Evolutionary conservation across 345 rosid species (phyloP).

Genomic region (Isatis tinctoria): DNA sequence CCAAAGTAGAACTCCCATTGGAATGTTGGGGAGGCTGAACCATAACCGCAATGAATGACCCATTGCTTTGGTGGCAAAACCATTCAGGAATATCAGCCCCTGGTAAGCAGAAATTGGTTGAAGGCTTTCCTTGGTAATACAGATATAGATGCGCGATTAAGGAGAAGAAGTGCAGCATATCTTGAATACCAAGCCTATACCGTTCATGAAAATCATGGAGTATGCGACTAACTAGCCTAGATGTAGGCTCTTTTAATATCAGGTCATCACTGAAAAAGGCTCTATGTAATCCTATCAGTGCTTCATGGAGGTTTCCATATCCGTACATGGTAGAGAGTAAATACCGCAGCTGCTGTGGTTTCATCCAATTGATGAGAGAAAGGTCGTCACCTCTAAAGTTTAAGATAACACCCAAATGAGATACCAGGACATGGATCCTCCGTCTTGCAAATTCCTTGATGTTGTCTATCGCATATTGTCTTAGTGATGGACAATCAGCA

Average conservation of each 20-base stretch:
- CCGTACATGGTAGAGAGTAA: constrained; percentile 12
- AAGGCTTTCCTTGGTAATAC: constrained; percentile 17
- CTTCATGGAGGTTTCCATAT: constrained; percentile 2
- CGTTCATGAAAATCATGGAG: constrained; percentile 4
- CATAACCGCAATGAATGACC: neutral
- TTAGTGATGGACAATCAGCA: constrained; percentile 5
- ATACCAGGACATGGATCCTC: constrained; percentile 4
- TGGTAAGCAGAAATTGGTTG: constrained; percentile 14
- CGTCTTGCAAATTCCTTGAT: constrained; percentile 4
- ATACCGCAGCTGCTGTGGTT: constrained; percentile 2
- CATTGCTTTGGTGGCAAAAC: constrained; percentile 7
- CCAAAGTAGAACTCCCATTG: constrained; percentile 1
- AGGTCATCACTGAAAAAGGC: neutral
- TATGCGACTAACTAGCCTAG: constrained; percentile 3
- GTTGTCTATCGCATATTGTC: neutral
- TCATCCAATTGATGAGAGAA: neutral
- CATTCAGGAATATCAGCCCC: constrained; percentile 1
- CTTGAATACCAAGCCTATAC: neutral
- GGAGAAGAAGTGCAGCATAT: neutral
- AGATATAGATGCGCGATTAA: constrained; percentile 5
- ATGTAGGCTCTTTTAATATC: neutral
- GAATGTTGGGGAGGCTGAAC: neutral
- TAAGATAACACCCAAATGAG: neutral
- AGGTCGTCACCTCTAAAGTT: constrained; percentile 1
- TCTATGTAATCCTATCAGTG: constrained; percentile 9